Percentiles rank a stretch among this genome's conserved stretches.
These are phyloP conservation scores for Cyberlindnera mrakii DNA, from an alignment of 805 yeast species.

Conservation along the genomic window DNA sequence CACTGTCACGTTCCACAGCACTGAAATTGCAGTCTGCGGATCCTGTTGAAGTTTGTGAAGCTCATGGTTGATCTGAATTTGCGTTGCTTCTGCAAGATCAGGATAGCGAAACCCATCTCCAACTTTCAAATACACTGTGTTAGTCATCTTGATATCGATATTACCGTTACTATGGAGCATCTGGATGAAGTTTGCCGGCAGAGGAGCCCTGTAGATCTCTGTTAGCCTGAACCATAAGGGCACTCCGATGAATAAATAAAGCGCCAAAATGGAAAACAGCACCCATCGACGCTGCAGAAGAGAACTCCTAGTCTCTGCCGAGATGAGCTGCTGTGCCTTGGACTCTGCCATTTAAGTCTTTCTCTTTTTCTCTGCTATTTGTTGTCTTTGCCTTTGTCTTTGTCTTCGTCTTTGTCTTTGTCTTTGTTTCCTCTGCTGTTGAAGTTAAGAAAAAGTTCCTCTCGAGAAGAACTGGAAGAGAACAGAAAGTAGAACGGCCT, in stretches of 20 bases:
- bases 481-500: not conserved
- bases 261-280: slow-evolving; percentile 14
- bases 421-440: not conserved
- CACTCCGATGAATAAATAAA: slow-evolving; percentile 31
- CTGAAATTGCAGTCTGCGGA: slow-evolving; percentile 20
- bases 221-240: slow-evolving; percentile 38
- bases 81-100: slow-evolving; percentile 55
- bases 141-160: slow-evolving; percentile 35
- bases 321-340: slow-evolving; percentile 7
- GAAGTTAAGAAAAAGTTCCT: not conserved
- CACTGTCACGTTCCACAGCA: slow-evolving; percentile 30
- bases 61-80: slow-evolving; percentile 38
- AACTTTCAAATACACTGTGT: slow-evolving; percentile 37
- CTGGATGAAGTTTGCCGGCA: slow-evolving; percentile 31
- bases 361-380: not conserved
- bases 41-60: slow-evolving; percentile 22
- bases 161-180: slow-evolving; percentile 32
- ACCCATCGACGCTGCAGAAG: slow-evolving; percentile 19
- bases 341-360: not conserved
- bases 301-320: slow-evolving; percentile 17
- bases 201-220: slow-evolving; percentile 34
- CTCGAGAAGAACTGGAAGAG: no score
- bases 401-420: no score
- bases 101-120: slow-evolving; percentile 50
- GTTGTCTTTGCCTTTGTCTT: not conserved